Base-by-base conservation (phyloP, 192 early-diverging fungal species). In the Coemansia biformis region DNA sequence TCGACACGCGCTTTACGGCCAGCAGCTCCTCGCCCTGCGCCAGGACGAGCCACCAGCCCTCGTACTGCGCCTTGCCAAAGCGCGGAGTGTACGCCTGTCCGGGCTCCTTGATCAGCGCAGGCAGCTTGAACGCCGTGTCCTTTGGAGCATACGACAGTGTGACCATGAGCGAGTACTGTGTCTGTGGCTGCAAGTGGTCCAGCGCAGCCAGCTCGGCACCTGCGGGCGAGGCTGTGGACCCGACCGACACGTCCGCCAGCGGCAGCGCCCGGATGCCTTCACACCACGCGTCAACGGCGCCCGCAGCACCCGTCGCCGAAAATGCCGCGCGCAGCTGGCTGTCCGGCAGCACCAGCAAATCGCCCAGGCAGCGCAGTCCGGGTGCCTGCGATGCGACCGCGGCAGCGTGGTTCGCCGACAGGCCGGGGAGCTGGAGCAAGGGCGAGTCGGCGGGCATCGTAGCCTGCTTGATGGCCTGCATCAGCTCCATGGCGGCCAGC, bases 401-500 rank as follows among this genome's bases (percentile, higher is more conserved):
- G 15, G 35, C 30, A 9, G 46, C 52, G 15, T 65, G 28, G 0
- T 23, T 43, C 5, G 70, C 71, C 8, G 61, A 51, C 5, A 62
- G 59, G 5, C 80, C 85, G 19, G 87, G 59, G 6, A 77, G 56
- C 30, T 83, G 86, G 35, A 84, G 46, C 13, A 98, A 56, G 0
- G 77, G 59, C 10, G 91, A 92, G 23, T 89, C 82, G 0, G 83
- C 71, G 2, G 81, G 77, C 89, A 91, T 91, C 1, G 78, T 70
- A 1, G 86, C 93, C 66, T 95, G 93, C 72, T 97, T 97, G 52
- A 97, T 78, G 32, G 86, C 88, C 75, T 99, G 93, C 48, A 93
- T 68, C 47, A 93, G 74, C 40, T 80, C 76, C 82, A 97, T 91
- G 14, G 85, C 69, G 1, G 83, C 85, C 40, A 92, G 40, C 30